Conservation (phyloP, 257 asterid genomes). For the Cinchona pubescens region DNA sequence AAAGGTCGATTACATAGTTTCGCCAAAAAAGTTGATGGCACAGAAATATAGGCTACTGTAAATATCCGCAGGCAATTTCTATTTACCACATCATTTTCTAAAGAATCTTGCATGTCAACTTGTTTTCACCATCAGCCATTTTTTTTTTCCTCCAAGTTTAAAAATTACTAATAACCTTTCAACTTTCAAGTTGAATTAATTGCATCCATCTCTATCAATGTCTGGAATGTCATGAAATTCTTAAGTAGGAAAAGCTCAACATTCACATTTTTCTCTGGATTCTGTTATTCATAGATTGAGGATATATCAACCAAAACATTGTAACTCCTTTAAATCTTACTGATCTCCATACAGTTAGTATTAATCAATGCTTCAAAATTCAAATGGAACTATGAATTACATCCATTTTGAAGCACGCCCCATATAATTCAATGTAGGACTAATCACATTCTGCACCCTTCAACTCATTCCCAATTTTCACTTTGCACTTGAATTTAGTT, state of each 20-base stretch:
- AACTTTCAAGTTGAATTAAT: background rate
- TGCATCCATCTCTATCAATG: background rate
- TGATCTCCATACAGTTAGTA: background rate
- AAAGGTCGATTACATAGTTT: background rate
- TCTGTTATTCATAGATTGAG: background rate
- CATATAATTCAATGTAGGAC: background rate
- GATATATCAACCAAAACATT: background rate
- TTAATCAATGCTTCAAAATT: background rate
- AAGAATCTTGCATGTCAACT: background rate
- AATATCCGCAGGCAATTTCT: slow-evolving; percentile 1
- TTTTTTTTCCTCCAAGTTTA: background rate
- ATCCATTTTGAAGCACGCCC: background rate
- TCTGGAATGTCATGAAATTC: background rate
- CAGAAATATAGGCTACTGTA: background rate
- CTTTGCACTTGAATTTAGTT: too few species aligned
- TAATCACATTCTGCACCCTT: too few species aligned
- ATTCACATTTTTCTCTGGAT: background rate
- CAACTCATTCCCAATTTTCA: too few species aligned
- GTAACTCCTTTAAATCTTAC: background rate
- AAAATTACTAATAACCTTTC: too few species aligned
- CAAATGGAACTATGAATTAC: background rate
- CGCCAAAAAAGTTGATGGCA: background rate
- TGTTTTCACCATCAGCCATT: background rate
- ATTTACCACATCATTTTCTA: slow-evolving; percentile 1
- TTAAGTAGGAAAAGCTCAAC: background rate